phyloP scores from a whole-genome alignment of 208 protist species.

The Leishmania guyanensis region DNA sequence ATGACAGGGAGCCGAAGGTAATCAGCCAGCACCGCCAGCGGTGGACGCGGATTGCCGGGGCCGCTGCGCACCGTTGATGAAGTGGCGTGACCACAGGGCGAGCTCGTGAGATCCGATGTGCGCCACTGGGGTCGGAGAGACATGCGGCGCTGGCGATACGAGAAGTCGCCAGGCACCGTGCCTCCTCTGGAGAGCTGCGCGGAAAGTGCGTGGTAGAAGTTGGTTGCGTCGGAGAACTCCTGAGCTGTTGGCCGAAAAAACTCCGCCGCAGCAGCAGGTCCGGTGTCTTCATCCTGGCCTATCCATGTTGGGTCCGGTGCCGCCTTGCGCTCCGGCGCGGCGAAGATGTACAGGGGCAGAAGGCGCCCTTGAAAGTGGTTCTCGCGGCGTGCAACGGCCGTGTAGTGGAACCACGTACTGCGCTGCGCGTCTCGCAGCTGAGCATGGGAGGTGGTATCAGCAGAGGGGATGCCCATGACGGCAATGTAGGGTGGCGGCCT shows the following conservation, averaged over 20 bases:
- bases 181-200: neutral
- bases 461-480: constrained; percentile 27
- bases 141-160: constrained; percentile 11
- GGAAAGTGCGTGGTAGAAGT: constrained; percentile 1
- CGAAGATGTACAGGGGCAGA: constrained; percentile 25
- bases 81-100: neutral
- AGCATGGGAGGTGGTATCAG: constrained; percentile 4
- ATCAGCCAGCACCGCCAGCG: constrained; percentile 2
- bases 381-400: constrained; percentile 6
- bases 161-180: neutral
- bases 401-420: constrained; percentile 17
- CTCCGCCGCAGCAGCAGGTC: neutral
- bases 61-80: neutral
- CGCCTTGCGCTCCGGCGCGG: neutral
- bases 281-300: constrained; percentile 1
- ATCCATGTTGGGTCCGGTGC: neutral
- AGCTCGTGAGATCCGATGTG: neutral
- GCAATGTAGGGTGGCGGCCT: constrained; percentile 9
- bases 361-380: constrained; percentile 20
- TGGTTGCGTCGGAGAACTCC: constrained; percentile 5
- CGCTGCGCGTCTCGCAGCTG: constrained; percentile 19
- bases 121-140: constrained; percentile 3
- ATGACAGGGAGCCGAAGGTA: constrained; percentile 2
- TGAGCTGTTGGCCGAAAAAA: neutral
- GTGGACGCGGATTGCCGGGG: neutral